Base-by-base conservation (phyloP, 805 yeast species). In the Huiozyma sinensis region DNA sequence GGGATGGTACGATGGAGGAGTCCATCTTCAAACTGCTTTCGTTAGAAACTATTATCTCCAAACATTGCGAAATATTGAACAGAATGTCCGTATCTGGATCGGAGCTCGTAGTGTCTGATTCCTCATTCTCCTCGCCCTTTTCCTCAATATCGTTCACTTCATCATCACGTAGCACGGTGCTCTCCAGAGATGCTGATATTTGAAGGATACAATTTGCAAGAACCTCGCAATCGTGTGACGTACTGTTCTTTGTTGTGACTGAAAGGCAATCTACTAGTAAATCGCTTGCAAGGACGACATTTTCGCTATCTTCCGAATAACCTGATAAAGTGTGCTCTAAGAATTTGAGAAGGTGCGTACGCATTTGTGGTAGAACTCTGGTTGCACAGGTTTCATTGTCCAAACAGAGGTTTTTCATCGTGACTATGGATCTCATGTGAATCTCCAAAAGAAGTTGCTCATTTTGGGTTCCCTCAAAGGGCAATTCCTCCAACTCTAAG, bases 341-440 rank as follows among this genome's bases (percentile, higher is more conserved):
- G 8, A 54, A 37, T 1, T 31, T 30, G 5, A 60, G 28, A 12
- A 61, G 33, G 1, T 59, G 53, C 1, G 42, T 47, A 17, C 47
- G 47, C 7, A 57, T 39, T n/a, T n/a, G 36, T 7, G 31, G 28
- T 5, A 55, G 47, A 33, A 50, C 46, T 24, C 50, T 44, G 9
- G 46, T 42, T 1, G 45, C 39, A 42, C 52, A 60, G 11, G 32
- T 39, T 4, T 50, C 50, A 37, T 51, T 57, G 8, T 52, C 61
- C 7, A 62, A 9, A 33, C 54, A 53, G 36, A 62, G 43, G 44
- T 63, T 63, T 42, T 53, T 60, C 7, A 56, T 34, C 30, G 62
- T 39, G 6, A 56, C 61, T 31, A 60, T 42, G 1, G 59, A 41
- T 44, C 61, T 53, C 51, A 57, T 50, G 30, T 60, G 62, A 31